Base-by-base conservation (phyloP, 352 stramenopile species). In the Globisporangium barbulae region DNA sequence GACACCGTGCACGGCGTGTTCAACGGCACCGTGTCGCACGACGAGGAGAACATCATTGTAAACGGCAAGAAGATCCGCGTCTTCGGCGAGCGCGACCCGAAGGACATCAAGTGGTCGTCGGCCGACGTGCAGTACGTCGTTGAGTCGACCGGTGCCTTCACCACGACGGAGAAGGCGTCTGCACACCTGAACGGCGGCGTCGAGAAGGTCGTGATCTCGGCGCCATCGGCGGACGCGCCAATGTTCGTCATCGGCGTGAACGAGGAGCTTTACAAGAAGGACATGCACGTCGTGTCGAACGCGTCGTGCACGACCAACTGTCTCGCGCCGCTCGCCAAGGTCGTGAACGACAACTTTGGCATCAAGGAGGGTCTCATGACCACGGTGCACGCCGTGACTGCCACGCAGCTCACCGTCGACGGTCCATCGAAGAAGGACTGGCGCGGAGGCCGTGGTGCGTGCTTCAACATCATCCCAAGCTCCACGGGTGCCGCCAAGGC, bases 201-300 rank as follows among this genome's bases (percentile, higher is more conserved):
- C 53, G 96, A 98, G 80, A 98, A 98, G 85, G 94, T 98, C n/a
- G 89, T 98, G 72, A 98, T 98, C 79, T 99, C 96, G 55, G 97
- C 97, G 21, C 97, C 97, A 56, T 98, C 97, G 50, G 98, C 97
- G 71, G 97, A 99, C 75, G 97, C 98, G 55, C 94, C 96, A 53
- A 99, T 98, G 76, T 98, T 99, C 72, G 97, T 99, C 64, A 98
- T 99, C 79, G 97, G 97, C 72, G 97, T 99, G 53, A 99, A 99
- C 89, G 72, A 98, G 64, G 78, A 97, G 52, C 74, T 89, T 52
- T 99, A 99, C 82, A 85, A 96, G 65, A 75, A 77, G 69, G 88
- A 88, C 71, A 97, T 98, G 83, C 70, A 98, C 82, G 91, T 99
- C 64, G 96, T 99, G 65, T 99, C 96, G 63, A 99, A 98, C 80